Percentiles rank a stretch among this genome's conserved stretches.
Conservation (phyloP, 2,329 filamentous ascomycete species). For the Cladophialophora chaetospira region DNA sequence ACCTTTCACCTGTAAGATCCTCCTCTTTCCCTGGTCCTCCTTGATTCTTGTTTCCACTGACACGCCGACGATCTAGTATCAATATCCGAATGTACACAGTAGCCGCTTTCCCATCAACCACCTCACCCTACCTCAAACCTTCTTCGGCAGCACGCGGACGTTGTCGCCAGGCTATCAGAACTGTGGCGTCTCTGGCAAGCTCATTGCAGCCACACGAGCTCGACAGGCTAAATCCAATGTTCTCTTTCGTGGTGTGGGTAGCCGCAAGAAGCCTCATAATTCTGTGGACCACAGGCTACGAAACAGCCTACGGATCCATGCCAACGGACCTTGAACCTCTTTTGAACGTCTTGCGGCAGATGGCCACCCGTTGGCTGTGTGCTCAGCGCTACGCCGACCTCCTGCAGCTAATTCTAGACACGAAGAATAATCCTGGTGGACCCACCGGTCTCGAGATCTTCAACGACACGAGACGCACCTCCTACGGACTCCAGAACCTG, state of each 20-base stretch:
- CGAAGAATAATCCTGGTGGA: conserved; percentile 15
- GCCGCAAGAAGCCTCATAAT: conserved; percentile 18
- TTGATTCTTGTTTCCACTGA: neutral
- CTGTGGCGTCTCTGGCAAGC: conserved; percentile 10
- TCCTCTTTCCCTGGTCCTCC: neutral
- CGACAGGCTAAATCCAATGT: conserved; percentile 13
- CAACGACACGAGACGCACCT: conserved; percentile 18
- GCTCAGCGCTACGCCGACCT: conserved; percentile 17
- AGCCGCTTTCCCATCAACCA: conserved; percentile 15
- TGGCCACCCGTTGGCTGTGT: conserved; percentile 13
- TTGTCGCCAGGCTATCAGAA: conserved; percentile 11
- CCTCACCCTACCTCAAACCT: conserved; percentile 9
- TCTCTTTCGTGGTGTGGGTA: conserved; percentile 16
- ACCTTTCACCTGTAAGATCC: conserved; percentile 14
- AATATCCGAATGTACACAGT: conserved; percentile 20
- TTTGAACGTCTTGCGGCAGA: conserved; percentile 10
- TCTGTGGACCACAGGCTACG: conserved; percentile 17
- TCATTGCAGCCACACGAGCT: conserved; percentile 10
- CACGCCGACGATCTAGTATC: neutral
- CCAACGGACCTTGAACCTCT: conserved; percentile 15
- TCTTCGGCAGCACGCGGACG: conserved; percentile 12
- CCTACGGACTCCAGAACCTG: conserved; percentile 17
- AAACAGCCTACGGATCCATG: conserved; percentile 7
- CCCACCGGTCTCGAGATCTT: conserved; percentile 14
- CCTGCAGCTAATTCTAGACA: conserved; percentile 17